These are phyloP conservation scores for Ampelocalamus luodianensis DNA, from an alignment of 176 grass and related monocot species.

Conservation along the genomic window DNA sequence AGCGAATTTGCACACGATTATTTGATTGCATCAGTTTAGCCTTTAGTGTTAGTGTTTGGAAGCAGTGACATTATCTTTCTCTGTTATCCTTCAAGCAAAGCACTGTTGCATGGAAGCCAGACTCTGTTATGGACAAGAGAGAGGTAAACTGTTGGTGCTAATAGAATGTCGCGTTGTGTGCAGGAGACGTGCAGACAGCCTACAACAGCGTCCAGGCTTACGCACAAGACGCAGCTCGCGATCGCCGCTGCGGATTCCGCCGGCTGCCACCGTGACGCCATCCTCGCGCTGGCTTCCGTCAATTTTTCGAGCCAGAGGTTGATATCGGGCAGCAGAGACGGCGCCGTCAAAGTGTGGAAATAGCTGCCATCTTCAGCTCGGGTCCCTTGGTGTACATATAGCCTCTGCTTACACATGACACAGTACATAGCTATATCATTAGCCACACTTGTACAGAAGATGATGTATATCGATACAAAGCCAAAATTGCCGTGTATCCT, in stretches of 20 bases:
- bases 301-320: constrained; percentile 87
- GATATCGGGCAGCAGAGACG: constrained; percentile 87
- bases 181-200: constrained; percentile 76
- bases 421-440: constrained; percentile 5
- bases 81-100: neutral
- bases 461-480: constrained; percentile 13
- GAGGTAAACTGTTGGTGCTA: neutral
- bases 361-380: constrained; percentile 44
- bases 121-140: too few relatives aligned
- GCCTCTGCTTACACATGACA: constrained; percentile 7
- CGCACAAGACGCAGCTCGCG: constrained; percentile 71
- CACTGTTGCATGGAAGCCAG: neutral
- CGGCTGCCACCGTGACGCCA: constrained; percentile 75
- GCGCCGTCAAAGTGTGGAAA: constrained; percentile 96
- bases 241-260: constrained; percentile 77
- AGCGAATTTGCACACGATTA: neutral
- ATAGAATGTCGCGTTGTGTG: neutral
- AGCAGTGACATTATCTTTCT: neutral
- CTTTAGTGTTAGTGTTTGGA: neutral
- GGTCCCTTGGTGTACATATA: constrained; percentile 36
- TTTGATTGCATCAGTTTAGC: neutral
- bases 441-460: constrained; percentile 44
- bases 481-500: neutral
- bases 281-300: constrained; percentile 81
- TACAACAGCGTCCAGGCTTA: constrained; percentile 42